phyloP scores from a whole-genome alignment of 257 asterid species.

The Orobanche coerulescens region DNA sequence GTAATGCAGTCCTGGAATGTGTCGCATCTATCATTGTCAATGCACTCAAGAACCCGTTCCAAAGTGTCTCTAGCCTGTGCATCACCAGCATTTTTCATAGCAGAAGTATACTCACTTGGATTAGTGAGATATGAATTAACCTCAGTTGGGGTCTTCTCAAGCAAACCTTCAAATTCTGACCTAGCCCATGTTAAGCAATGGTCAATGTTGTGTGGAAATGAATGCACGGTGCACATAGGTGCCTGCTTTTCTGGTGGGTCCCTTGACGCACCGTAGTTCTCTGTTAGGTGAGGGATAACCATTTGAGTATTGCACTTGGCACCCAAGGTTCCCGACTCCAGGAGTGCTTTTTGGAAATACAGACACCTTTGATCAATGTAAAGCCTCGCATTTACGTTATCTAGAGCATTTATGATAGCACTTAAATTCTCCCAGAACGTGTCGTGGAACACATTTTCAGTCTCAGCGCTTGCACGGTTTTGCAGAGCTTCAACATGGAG shows the following conservation, averaged over 20 bases:
- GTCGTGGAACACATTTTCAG: constrained; percentile 37
- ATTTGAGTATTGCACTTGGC: constrained; percentile 48
- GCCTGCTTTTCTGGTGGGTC: constrained; percentile 49
- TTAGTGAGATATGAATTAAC: constrained; percentile 31
- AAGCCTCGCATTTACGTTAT: constrained; percentile 41
- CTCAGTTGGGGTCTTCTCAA: constrained; percentile 38
- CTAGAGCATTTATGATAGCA: constrained; percentile 38
- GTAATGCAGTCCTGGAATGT: constrained; percentile 38
- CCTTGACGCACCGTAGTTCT: constrained; percentile 43
- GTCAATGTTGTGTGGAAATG: constrained; percentile 43
- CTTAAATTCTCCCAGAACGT: constrained; percentile 42
- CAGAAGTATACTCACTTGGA: constrained; percentile 32
- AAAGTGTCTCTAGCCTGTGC: constrained; percentile 43
- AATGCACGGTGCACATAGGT: constrained; percentile 41
- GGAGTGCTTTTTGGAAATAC: constrained; percentile 40
- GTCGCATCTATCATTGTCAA: constrained; percentile 34
- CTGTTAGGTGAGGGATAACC: constrained; percentile 42
- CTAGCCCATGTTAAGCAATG: constrained; percentile 49
- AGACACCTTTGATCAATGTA: constrained; percentile 39
- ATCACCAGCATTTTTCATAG: constrained; percentile 42
- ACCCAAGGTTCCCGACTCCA: constrained; percentile 43
- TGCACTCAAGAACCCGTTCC: constrained; percentile 36
- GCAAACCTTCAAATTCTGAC: constrained; percentile 43
- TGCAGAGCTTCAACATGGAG: constrained; percentile 35
- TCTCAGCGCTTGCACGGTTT: constrained; percentile 38